Evolutionary conservation across 495 filamentous ascomycete genomes (phyloP), one percentile per base, ranked within the genome.

Genomic region (Xylaria palmicola): DNA sequence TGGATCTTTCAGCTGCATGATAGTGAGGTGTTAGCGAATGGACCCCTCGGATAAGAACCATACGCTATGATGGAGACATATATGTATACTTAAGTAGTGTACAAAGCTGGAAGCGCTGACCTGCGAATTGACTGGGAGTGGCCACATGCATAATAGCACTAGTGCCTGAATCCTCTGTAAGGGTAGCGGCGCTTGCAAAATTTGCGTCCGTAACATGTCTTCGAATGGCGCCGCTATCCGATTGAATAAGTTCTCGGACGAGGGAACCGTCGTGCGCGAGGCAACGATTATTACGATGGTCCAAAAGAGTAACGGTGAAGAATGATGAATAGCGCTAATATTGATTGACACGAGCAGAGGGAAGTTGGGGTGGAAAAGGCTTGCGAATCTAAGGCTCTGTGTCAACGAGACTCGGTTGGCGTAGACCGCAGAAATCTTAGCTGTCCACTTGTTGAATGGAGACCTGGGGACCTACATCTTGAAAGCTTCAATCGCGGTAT

Each of bases 161-260:
- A 72, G 63, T 6, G 72, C 68, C 29, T 69, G 72, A n/a, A 70
- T 69, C 6, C 66, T 72, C n/a, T 67, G 62, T 24, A 74, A 26
- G 7, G 67, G 63, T 13, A 65, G 47, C 9, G 70, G 67, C 12
- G 69, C 59, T 43, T 44, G 54, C 19, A 72, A 40, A 4, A 56
- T 29, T 9, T 68, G 60, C 10, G 26, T 49, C n/a, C 55, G 55
- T 2, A 71, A 58, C 53, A 69, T 60, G 17, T 58, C 48, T 32
- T 60, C 51, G 51, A 64, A 70, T n/a, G 65, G 71, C n/a, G 60
- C 62, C 54, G 53, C 44, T 41, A 71, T 59, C 20, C 62, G 61
- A 15, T 47, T 26, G 34, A 65, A 67, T 4, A 69, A 37, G 36
- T 43, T 36, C 26, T 71, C 60, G 32, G 63, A 60, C 0, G 60